Percentiles rank a stretch among this genome's conserved stretches.
These are phyloP conservation scores for Boletellus deceptivus DNA, from an alignment of 1,284 basidiomycete species.

Conservation along the genomic window DNA sequence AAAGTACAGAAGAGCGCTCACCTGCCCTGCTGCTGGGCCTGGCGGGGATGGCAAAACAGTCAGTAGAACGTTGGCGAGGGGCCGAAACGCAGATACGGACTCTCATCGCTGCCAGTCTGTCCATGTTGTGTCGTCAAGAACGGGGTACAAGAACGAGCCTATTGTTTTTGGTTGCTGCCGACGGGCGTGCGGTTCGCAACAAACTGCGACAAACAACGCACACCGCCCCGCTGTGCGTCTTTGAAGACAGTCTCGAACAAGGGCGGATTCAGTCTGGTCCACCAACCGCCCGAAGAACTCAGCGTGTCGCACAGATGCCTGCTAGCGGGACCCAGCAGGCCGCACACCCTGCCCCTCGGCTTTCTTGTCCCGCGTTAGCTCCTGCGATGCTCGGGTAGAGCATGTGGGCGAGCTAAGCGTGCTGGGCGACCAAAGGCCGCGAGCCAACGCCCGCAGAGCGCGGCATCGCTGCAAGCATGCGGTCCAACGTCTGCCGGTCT, in stretches of 20 bases:
- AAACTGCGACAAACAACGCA: constrained; percentile 21
- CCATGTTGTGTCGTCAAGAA: constrained; percentile 47
- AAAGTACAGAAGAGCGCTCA: constrained; percentile 35
- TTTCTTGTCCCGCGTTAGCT: no score
- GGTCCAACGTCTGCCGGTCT: no score
- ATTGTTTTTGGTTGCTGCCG: not conserved
- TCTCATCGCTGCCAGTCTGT: constrained; percentile 81
- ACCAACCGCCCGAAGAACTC: no score
- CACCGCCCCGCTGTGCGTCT: not conserved
- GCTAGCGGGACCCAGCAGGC: no score
- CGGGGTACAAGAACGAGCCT: not conserved
- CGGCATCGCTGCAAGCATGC: no score
- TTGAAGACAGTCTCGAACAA: not conserved
- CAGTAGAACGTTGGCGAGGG: not conserved
- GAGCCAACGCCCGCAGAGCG: no score
- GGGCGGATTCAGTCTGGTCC: no score
- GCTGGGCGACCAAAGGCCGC: no score
- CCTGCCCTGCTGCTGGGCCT: constrained; percentile 68
- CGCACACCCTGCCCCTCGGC: no score
- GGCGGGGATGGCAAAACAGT: constrained; percentile 10
- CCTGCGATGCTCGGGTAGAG: no score
- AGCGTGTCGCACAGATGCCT: no score
- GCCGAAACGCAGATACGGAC: constrained; percentile 39
- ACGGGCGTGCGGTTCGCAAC: constrained; percentile 3
- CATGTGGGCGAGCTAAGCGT: no score